These are phyloP conservation scores for Priceomyces fermenticarens DNA, from an alignment of 805 yeast species.

Conservation along the genomic window DNA sequence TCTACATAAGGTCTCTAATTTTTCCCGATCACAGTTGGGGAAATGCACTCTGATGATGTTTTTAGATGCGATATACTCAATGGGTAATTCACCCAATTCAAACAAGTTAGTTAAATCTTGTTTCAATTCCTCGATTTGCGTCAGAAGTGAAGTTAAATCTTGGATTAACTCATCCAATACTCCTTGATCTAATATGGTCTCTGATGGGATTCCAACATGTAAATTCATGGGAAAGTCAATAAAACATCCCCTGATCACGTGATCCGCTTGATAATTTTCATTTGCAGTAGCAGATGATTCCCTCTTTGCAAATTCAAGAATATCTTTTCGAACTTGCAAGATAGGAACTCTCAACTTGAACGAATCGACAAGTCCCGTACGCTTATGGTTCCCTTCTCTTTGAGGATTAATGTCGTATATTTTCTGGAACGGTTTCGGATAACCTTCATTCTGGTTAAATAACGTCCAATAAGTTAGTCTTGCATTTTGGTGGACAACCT, in stretches of 20 bases:
- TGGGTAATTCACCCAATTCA: conserved; percentile 66
- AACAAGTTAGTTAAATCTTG: conserved; percentile 43
- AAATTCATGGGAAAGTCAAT: conserved; percentile 31
- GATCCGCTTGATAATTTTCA: conserved; percentile 12
- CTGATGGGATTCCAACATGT: conserved; percentile 26
- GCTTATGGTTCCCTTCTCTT: not conserved
- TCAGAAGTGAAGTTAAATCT: conserved; percentile 51
- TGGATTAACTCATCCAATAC: conserved; percentile 49
- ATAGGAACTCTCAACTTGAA: conserved; percentile 28
- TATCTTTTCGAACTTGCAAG: conserved; percentile 18
- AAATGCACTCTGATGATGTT: conserved; percentile 55
- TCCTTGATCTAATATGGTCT: conserved; percentile 30
- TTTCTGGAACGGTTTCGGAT: conserved; percentile 4
- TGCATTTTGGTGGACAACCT: conserved; percentile 17
- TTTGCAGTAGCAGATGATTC: conserved; percentile 16
- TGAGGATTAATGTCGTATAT: not conserved
- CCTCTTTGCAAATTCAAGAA: conserved; percentile 16
- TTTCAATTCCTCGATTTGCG: conserved; percentile 40
- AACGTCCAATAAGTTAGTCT: conserved; percentile 17
- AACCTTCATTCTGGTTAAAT: conserved; percentile 7
- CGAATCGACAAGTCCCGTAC: conserved; percentile 2
- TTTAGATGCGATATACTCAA: conserved; percentile 42
- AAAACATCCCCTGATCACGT: conserved; percentile 23
- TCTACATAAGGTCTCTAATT: conserved; percentile 52
- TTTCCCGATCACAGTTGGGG: conserved; percentile 63